phyloP scores from a whole-genome alignment of 1,284 basidiomycete species.

The Abortiporus biennis region DNA sequence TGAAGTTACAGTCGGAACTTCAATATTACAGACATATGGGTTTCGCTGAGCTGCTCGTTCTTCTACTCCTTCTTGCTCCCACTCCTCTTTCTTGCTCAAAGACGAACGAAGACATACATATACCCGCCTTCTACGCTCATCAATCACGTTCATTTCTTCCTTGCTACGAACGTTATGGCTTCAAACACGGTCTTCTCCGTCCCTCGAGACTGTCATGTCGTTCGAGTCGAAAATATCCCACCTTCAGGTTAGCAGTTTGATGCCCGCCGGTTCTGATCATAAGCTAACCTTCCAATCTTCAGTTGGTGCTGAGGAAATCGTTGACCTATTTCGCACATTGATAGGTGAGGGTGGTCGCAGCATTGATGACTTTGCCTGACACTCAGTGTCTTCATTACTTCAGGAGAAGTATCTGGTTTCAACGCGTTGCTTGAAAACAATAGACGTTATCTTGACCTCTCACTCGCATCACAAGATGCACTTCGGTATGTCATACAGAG shows the following conservation, averaged over 20 bases:
- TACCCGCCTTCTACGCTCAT: too few relatives aligned
- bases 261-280: constrained; percentile 1
- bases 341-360: constrained; percentile 37
- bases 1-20: too few relatives aligned
- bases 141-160: too few relatives aligned
- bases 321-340: constrained; percentile 49
- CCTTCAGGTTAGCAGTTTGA: constrained; percentile 27
- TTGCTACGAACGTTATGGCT: too few relatives aligned
- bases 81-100: constrained; percentile 16
- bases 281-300: neutral
- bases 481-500: constrained; percentile 44
- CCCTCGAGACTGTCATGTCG: constrained; percentile 29
- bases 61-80: constrained; percentile 11
- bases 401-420: constrained; percentile 43
- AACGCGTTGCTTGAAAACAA: constrained; percentile 30
- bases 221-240: constrained; percentile 39
- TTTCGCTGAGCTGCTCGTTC: too few relatives aligned
- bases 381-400: constrained; percentile 8
- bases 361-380: constrained; percentile 1
- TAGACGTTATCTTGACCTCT: constrained; percentile 40
- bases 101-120: too few relatives aligned
- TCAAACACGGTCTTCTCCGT: constrained; percentile 33
- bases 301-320: constrained; percentile 44
- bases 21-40: too few relatives aligned
- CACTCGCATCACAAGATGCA: constrained; percentile 42